Evolutionary conservation across 148 eudicot genomes (phyloP).

Genomic region (Nyssa sinensis): DNA sequence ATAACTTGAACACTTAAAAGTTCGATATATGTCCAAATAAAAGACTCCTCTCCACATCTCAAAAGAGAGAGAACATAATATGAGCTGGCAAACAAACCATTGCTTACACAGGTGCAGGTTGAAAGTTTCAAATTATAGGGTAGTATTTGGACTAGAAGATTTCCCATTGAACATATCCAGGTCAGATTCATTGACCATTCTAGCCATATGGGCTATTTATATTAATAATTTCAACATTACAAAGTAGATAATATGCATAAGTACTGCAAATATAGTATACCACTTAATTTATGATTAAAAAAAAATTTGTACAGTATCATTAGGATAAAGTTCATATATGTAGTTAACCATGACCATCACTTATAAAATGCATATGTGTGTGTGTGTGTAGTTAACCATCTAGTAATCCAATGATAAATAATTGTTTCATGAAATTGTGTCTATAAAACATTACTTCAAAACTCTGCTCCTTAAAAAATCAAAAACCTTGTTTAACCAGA

Average conservation of each 20-base stretch:
- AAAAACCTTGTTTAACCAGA: no score
- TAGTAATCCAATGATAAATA: neutral
- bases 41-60: no score
- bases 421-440: neutral
- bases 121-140: no score
- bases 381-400: neutral
- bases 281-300: neutral
- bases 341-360: neutral
- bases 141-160: neutral
- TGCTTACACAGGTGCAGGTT: no score
- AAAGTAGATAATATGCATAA: neutral
- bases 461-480: no score
- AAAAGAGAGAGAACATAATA: no score
- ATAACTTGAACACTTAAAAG: no score
- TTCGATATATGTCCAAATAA: no score
- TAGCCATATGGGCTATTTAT: no score
- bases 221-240: neutral
- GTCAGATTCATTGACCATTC: neutral
- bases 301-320: neutral
- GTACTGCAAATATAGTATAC: neutral
- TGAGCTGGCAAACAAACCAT: no score
- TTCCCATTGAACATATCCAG: neutral
- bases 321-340: neutral
- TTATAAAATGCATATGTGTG: neutral
- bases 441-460: no score